Conservation (phyloP, 768 basidiomycete genomes). For the Pleurotus platypus region DNA sequence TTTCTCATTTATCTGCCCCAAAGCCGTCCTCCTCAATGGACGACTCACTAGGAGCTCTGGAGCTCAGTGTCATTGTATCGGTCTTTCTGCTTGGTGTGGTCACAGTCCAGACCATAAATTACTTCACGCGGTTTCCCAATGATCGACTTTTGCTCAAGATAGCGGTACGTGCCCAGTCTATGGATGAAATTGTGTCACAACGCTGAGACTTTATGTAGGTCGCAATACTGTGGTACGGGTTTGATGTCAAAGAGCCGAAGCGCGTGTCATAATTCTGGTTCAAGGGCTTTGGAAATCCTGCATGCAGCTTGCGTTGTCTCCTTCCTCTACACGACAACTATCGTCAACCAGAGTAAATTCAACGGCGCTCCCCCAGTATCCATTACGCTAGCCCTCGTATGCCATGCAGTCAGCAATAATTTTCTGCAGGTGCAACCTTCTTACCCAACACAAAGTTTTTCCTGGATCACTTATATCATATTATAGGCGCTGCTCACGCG, state of each 20-base stretch:
- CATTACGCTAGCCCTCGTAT: not conserved
- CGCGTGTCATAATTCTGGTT: no score
- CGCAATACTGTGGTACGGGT: slow-evolving; percentile 2
- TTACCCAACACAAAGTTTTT: not conserved
- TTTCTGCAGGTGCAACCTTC: not conserved
- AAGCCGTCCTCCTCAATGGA: not conserved
- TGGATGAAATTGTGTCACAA: not conserved
- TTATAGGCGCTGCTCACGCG: not conserved
- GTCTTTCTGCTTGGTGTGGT: slow-evolving; percentile 23
- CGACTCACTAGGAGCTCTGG: slow-evolving; percentile 19
- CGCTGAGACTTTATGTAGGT: not conserved
- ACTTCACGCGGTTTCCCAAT: slow-evolving; percentile 18
- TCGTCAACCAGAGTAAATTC: slow-evolving; percentile 16
- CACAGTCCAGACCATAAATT: slow-evolving; percentile 19
- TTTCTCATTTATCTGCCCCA: no score
- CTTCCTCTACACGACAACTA: slow-evolving; percentile 26
- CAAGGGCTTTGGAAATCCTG: slow-evolving; percentile 22
- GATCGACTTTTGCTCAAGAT: slow-evolving; percentile 20
- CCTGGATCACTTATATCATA: no score
- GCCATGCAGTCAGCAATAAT: not conserved
- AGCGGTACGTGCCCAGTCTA: slow-evolving; percentile 11
- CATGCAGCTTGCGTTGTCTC: slow-evolving; percentile 23
- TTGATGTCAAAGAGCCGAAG: not conserved
- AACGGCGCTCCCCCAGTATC: not conserved
- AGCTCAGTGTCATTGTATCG: slow-evolving; percentile 21